Evolutionary conservation across 352 stramenopile genomes (phyloP).

Genomic region (Phytophthora tubulina): DNA sequence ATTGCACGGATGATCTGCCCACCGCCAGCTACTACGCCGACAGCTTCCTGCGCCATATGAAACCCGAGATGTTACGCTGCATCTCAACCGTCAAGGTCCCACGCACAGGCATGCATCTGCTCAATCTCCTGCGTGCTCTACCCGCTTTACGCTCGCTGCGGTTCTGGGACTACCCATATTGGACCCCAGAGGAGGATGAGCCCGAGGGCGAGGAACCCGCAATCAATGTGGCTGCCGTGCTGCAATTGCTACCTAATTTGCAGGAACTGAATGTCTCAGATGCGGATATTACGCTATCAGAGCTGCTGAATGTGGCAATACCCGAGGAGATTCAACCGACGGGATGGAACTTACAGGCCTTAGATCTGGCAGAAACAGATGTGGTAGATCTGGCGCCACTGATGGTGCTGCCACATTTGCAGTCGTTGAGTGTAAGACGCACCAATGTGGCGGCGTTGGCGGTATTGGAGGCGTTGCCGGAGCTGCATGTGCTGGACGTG

Average conservation of each 20-base stretch:
- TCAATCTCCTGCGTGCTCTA: conserved; percentile 49
- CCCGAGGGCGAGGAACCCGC: conserved; percentile 39
- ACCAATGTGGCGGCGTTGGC: conserved; percentile 46
- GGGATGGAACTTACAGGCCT: conserved; percentile 25
- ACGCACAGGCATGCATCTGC: conserved; percentile 52
- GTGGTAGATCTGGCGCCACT: conserved; percentile 44
- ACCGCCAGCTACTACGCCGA: conserved; percentile 47
- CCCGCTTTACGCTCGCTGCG: conserved; percentile 40
- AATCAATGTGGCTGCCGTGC: conserved; percentile 48
- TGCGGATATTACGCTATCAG: conserved; percentile 40
- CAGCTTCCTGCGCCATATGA: conserved; percentile 46
- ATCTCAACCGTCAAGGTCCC: conserved; percentile 44
- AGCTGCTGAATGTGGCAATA: conserved; percentile 33
- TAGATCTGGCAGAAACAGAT: conserved; percentile 50
- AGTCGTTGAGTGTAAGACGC: conserved; percentile 47
- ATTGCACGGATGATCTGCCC: conserved; percentile 19
- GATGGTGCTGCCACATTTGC: conserved; percentile 38
- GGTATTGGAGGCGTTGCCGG: conserved; percentile 38
- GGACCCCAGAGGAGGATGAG: conserved; percentile 33
- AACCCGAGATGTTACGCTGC: conserved; percentile 42
- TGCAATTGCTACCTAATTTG: conserved; percentile 42
- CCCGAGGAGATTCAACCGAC: conserved; percentile 2
- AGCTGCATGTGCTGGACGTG: conserved; percentile 50
- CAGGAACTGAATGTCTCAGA: conserved; percentile 53
- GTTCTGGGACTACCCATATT: conserved; percentile 60